These are phyloP conservation scores for Rhamnella rubrinervis DNA, from an alignment of 331 rosid genomes.

Conservation along the genomic window DNA sequence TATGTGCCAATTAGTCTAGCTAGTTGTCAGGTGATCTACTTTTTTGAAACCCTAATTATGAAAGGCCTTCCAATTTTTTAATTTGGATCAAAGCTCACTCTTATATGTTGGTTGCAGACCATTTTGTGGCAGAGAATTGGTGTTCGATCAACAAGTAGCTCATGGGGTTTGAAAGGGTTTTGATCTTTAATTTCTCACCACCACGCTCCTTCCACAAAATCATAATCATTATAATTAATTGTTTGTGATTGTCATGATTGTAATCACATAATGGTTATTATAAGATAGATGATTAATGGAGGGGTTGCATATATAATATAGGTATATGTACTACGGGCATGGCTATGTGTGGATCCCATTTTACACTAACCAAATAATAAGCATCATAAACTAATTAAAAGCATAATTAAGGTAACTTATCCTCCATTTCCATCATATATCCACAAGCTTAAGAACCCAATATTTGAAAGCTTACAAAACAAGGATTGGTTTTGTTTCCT, in stretches of 20 bases:
- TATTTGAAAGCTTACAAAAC: too few relatives aligned
- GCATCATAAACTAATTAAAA: neutral
- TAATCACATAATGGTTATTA: conserved; percentile 1
- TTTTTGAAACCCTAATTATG: too few relatives aligned
- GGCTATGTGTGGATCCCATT: conserved; percentile 17
- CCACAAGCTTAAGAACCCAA: too few relatives aligned
- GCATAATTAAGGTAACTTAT: neutral
- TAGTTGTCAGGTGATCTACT: too few relatives aligned
- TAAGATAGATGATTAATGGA: conserved; percentile 1
- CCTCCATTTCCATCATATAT: too few relatives aligned
- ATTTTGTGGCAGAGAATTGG: too few relatives aligned
- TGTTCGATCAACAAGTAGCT: too few relatives aligned
- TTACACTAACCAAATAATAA: neutral
- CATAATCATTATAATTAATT: neutral
- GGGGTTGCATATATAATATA: neutral
- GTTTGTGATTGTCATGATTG: conserved; percentile 13
- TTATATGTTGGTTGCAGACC: too few relatives aligned
- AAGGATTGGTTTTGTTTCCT: conserved; percentile 6
- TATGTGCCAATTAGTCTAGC: too few relatives aligned
- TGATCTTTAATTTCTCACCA: neutral
- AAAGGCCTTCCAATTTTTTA: too few relatives aligned
- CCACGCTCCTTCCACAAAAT: neutral
- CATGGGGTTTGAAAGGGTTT: neutral
- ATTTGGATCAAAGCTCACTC: too few relatives aligned
- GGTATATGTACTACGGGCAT: conserved; percentile 12